These are phyloP conservation scores for Spinacia oleracea DNA, from an alignment of 179 eudicot genomes.

Conservation along the genomic window DNA sequence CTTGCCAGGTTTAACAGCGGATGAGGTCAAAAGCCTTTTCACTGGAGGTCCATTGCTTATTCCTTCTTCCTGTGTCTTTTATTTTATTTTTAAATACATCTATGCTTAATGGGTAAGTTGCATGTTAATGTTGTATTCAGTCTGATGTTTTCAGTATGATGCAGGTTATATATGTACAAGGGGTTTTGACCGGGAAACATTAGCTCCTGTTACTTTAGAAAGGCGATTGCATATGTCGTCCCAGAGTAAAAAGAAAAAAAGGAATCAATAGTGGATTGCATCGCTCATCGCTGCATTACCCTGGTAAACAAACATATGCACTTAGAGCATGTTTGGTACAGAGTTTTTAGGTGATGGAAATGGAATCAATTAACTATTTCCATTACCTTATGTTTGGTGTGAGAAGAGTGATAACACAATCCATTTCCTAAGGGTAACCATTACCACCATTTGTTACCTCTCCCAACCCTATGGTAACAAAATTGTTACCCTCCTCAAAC, in stretches of 20 bases:
- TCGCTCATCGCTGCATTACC: not conserved
- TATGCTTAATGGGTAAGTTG: not conserved
- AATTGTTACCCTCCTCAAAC: too few species aligned
- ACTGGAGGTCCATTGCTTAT: constrained; percentile 20
- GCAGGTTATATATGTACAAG: constrained; percentile 32
- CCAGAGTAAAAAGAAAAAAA: not conserved
- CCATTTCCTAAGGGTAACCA: too few species aligned
- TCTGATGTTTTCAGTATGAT: constrained; percentile 1
- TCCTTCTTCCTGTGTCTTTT: too few species aligned
- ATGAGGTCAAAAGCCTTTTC: constrained; percentile 28
- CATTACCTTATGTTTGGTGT: too few species aligned
- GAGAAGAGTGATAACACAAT: too few species aligned
- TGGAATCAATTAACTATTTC: too few species aligned
- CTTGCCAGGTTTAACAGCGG: constrained; percentile 20
- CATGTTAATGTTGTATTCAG: not conserved
- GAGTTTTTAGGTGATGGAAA: too few species aligned
- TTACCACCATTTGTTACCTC: too few species aligned
- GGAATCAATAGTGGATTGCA: not conserved
- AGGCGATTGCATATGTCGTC: not conserved
- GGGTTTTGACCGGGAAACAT: constrained; percentile 24
- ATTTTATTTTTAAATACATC: too few species aligned
- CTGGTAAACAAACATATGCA: not conserved
- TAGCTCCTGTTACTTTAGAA: constrained; percentile 15
- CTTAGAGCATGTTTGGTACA: too few species aligned
- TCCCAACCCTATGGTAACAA: too few species aligned